Conservation (phyloP, 2,329 filamentous ascomycete genomes). For the Verruconis gallopava region DNA sequence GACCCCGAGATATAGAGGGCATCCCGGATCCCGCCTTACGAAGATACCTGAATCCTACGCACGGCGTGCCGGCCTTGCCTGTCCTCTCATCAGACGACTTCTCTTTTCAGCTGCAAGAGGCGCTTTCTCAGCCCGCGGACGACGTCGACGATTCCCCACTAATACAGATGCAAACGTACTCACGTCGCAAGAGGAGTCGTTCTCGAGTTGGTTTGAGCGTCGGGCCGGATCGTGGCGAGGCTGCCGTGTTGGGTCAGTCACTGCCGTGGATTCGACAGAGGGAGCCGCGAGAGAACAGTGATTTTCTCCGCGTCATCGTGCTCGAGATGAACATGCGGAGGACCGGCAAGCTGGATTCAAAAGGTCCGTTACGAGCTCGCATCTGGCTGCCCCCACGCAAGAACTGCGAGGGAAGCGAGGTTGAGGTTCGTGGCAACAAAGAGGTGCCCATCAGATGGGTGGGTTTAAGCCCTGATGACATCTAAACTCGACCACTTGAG, state of each 20-base stretch:
- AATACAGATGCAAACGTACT: conserved; percentile 52
- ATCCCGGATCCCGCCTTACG: conserved; percentile 44
- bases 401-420: conserved; percentile 16
- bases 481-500: background rate
- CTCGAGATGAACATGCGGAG: conserved; percentile 57
- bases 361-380: conserved; percentile 40
- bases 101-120: conserved; percentile 24
- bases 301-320: conserved; percentile 51
- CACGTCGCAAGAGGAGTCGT: conserved; percentile 31
- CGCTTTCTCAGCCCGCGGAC: conserved; percentile 12
- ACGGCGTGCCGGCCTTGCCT: background rate
- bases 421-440: conserved; percentile 15
- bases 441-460: conserved; percentile 25
- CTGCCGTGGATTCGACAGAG: conserved; percentile 39
- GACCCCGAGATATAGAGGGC: conserved; percentile 40
- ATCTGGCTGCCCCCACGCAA: conserved; percentile 49
- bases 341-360: conserved; percentile 46
- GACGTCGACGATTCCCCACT: conserved; percentile 32
- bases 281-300: conserved; percentile 50
- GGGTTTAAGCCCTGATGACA: conserved; percentile 16
- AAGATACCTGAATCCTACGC: conserved; percentile 46
- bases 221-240: conserved; percentile 14
- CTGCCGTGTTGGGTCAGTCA: conserved; percentile 9
- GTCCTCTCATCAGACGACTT: conserved; percentile 5
- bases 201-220: conserved; percentile 16